Base-by-base conservation (phyloP, 371 early-diverging fungal genomes). In the Capniomyces stellatus region DNA sequence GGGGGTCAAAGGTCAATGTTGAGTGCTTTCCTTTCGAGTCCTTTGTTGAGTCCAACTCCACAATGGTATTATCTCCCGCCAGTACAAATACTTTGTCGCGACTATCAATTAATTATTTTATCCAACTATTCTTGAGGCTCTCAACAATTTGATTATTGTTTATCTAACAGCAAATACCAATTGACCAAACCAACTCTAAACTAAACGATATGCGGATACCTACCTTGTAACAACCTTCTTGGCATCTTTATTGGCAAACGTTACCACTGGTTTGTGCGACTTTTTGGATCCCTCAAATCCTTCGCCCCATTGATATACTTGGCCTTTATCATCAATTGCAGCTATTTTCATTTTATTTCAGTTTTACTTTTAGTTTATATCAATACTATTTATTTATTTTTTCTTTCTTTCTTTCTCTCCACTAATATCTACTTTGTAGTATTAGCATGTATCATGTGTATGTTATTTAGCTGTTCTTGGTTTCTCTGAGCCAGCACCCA, bases 291-390 rank as follows among this genome's bases (percentile, higher is more conserved):
- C 64, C 8, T 48, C 43, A 43, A 66, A 59, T 2, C 63, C 60
- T 0, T 63, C 55, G 13, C 66, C 66, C 66, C 66, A 66, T 43
- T 66, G 66, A 53, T 53, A 66, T 19, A 66, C 27, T 27, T 28
- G n/a, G 42, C 66, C 66, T 19, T 61, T 51, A 8, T 40, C 18
- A 44, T 66, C 66, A 15, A 64, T 31, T 0, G 66, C 66, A 3
- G 65, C 58, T 46, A 46, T 12, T 15, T 40, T n/a, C n/a, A n/a
- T n/a, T n/a, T n/a, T n/a, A n/a, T n/a, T n/a, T n/a, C n/a, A n/a
- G n/a, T n/a, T n/a, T n/a, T n/a, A n/a, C n/a, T n/a, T n/a, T n/a
- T n/a, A n/a, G n/a, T n/a, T n/a, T n/a, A n/a, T n/a, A n/a, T n/a
- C n/a, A n/a, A n/a, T 10, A 35, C 10, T 35, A 35, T 35, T 35